Percentiles rank a stretch among this genome's conserved stretches.
Conservation (phyloP, 176 grass and related monocot genomes). For the Rhynchospora pubera region DNA sequence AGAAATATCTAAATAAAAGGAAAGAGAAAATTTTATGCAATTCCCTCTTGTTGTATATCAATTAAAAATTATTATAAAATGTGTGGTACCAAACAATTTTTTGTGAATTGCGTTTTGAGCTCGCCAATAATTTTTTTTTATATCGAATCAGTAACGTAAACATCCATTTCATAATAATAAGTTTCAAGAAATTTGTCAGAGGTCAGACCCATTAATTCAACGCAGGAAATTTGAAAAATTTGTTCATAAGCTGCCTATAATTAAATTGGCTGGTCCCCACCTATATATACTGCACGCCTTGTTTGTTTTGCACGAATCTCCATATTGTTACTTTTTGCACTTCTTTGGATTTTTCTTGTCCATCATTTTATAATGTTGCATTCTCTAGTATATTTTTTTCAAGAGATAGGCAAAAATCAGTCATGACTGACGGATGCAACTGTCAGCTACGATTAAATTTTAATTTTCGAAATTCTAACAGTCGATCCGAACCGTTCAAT, state of each 20-base stretch:
- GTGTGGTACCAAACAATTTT: too few relatives aligned
- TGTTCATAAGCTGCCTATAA: not conserved
- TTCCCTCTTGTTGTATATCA: too few relatives aligned
- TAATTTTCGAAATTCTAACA: too few relatives aligned
- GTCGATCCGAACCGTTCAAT: too few relatives aligned
- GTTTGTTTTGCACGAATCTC: not conserved
- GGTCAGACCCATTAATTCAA: not conserved
- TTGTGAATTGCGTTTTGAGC: too few relatives aligned
- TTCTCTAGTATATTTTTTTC: not conserved
- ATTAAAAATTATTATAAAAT: too few relatives aligned
- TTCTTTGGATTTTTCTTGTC: not conserved
- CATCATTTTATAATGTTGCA: constrained; percentile 1
- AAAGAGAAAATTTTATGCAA: not conserved
- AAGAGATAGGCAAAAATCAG: too few relatives aligned
- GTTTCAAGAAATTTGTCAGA: not conserved
- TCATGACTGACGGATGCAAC: too few relatives aligned
- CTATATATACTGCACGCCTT: not conserved
- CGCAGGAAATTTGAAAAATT: not conserved
- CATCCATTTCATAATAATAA: too few relatives aligned
- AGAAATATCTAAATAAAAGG: not conserved
- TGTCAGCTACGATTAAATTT: too few relatives aligned
- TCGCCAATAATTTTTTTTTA: too few relatives aligned
- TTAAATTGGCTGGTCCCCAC: not conserved
- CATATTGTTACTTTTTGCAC: not conserved
- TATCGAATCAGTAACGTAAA: too few relatives aligned